Percentiles rank a stretch among this genome's conserved stretches.
phyloP scores from a whole-genome alignment of 2,329 filamentous ascomycete genomes.

The Parastagonospora avenae region DNA sequence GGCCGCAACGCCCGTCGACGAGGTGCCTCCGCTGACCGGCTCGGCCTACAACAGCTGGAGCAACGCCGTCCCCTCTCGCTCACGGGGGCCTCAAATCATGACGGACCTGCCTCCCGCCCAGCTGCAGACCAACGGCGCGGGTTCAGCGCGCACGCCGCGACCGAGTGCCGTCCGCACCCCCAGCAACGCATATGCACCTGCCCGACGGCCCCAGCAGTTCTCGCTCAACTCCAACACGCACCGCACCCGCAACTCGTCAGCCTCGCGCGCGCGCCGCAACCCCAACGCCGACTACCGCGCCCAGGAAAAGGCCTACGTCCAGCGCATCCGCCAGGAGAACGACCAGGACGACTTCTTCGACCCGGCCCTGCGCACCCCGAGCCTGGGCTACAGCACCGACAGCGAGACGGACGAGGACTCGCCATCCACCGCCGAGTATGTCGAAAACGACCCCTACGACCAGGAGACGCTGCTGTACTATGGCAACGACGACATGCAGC shows the following conservation, averaged over 20 bases:
- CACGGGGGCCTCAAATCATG: slow-evolving; percentile 32
- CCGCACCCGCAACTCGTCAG: slow-evolving; percentile 62
- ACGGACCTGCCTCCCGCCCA: slow-evolving; percentile 32
- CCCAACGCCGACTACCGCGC: slow-evolving; percentile 76
- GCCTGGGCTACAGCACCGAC: slow-evolving; percentile 70
- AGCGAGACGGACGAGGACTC: slow-evolving; percentile 92
- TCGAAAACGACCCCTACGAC: slow-evolving; percentile 83
- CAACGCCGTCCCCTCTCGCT: slow-evolving; percentile 21
- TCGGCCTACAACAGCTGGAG: slow-evolving; percentile 30
- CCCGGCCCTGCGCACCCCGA: slow-evolving; percentile 70
- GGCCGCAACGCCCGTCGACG: slow-evolving; percentile 37
- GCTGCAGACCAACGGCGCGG: slow-evolving; percentile 33
- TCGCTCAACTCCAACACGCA: slow-evolving; percentile 50
- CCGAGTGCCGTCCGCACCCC: slow-evolving; percentile 54
- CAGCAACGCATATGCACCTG: slow-evolving; percentile 57
- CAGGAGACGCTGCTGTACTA: slow-evolving; percentile 93
- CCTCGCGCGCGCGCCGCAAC: slow-evolving; percentile 62
- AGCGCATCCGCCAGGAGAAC: slow-evolving; percentile 83
- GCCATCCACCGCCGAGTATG: slow-evolving; percentile 80
- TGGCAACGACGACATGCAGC: slow-evolving; percentile 85
- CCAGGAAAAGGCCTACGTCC: slow-evolving; percentile 93
- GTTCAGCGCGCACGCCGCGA: slow-evolving; percentile 33
- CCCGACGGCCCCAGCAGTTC: slow-evolving; percentile 55
- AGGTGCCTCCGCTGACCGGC: slow-evolving; percentile 38
- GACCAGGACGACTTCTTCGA: slow-evolving; percentile 71